Conservation (phyloP, 2,329 filamentous ascomycete genomes). For the Achaetomium macrosporum region DNA sequence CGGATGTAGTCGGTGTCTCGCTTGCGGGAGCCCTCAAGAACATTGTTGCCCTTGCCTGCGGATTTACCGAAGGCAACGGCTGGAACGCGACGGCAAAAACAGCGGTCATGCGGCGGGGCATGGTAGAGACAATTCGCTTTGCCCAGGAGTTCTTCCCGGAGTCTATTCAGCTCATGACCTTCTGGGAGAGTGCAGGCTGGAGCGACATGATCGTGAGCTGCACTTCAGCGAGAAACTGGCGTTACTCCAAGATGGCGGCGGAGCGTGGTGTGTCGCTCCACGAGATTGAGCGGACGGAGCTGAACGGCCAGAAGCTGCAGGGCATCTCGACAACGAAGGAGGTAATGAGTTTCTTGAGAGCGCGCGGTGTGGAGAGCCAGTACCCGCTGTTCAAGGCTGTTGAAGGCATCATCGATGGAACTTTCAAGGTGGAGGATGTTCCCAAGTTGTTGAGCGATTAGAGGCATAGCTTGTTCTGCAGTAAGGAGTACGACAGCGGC, state of each 20-base stretch:
- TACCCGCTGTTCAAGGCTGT: conserved; percentile 94
- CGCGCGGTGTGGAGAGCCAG: conserved; percentile 68
- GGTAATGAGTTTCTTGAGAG: conserved; percentile 82
- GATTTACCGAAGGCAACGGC: conserved; percentile 89
- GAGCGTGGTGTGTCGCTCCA: conserved; percentile 72
- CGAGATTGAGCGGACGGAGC: conserved; percentile 80
- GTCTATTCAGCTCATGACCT: conserved; percentile 74
- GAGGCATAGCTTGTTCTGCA: background rate
- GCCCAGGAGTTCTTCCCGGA: conserved; percentile 88
- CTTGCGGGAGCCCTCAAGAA: conserved; percentile 95
- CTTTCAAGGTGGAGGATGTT: conserved; percentile 72
- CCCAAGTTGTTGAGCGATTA: conserved; percentile 48
- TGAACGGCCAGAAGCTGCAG: conserved; percentile 96
- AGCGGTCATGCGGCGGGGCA: conserved; percentile 93
- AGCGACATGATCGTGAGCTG: conserved; percentile 95
- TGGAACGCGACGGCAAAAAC: conserved; percentile 99
- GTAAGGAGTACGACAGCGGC: background rate
- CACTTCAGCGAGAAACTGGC: conserved; percentile 86
- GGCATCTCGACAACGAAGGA: conserved; percentile 88
- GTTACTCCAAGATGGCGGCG: conserved; percentile 83
- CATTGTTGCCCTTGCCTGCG: conserved; percentile 87
- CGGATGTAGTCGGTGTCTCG: conserved; percentile 94
- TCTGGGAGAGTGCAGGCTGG: conserved; percentile 94
- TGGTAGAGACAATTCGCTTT: conserved; percentile 95
- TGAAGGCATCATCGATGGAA: conserved; percentile 64